phyloP scores from a whole-genome alignment of 2,329 filamentous ascomycete genomes.

The Myrmaecium sp. region DNA sequence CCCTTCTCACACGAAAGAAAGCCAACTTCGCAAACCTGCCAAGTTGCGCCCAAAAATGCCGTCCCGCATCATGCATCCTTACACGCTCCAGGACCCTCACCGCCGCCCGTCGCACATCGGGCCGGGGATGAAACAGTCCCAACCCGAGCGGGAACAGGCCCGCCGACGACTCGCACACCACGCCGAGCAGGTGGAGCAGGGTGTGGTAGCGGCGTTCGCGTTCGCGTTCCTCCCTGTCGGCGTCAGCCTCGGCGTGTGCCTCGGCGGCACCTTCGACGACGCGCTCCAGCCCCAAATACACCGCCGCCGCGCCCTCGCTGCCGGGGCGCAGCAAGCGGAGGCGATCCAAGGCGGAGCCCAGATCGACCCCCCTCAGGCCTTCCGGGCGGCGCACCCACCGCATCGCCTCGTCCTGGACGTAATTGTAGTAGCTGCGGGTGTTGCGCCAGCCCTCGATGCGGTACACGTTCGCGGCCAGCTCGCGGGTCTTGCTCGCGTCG shows the following conservation, averaged over 20 bases:
- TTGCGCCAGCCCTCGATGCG: constrained; percentile 95
- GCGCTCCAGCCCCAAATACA: constrained; percentile 67
- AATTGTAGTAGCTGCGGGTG: constrained; percentile 88
- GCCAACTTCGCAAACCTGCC: constrained; percentile 80
- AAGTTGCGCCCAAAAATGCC: constrained; percentile 80
- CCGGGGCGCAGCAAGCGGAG: constrained; percentile 67
- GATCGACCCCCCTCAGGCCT: constrained; percentile 68
- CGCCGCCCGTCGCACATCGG: constrained; percentile 59
- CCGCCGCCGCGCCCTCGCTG: constrained; percentile 58
- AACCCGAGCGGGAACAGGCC: constrained; percentile 83
- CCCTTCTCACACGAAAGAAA: constrained; percentile 61
- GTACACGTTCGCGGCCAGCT: constrained; percentile 80
- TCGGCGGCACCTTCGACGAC: constrained; percentile 39
- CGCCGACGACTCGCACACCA: constrained; percentile 70
- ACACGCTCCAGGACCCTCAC: constrained; percentile 70
- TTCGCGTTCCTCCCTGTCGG: neutral
- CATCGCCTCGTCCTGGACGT: constrained; percentile 46
- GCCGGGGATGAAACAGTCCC: constrained; percentile 79
- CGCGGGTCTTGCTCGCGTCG: constrained; percentile 60
- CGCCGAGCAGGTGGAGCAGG: constrained; percentile 48
- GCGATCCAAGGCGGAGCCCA: constrained; percentile 85
- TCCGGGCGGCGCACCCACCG: constrained; percentile 32
- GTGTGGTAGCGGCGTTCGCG: constrained; percentile 20
- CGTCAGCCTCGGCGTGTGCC: constrained; percentile 3
- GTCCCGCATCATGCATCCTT: constrained; percentile 70